Conservation (phyloP, 129 eudicot species). For the Smallanthus sonchifolius region DNA sequence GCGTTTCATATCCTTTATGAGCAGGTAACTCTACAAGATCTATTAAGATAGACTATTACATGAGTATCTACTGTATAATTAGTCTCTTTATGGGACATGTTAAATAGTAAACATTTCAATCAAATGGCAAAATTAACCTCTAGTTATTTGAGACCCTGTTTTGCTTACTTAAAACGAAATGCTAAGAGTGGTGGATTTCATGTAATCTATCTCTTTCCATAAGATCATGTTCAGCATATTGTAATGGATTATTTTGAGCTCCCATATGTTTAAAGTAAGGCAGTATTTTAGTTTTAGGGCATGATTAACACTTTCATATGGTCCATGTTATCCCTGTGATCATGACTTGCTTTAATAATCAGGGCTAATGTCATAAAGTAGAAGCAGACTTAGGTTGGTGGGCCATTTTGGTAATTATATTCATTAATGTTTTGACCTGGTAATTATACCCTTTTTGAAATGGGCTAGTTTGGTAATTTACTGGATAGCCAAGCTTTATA, state of each 20-base stretch:
- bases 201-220: not conserved
- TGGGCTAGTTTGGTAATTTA: not conserved
- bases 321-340: not conserved
- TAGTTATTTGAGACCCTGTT: not conserved
- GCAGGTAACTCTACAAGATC: slow-evolving; percentile 53
- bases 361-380: not conserved
- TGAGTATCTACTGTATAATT: not conserved
- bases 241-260: not conserved
- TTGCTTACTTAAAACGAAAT: not conserved
- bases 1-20: slow-evolving; percentile 92
- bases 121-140: not conserved
- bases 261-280: not conserved
- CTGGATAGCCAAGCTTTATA: not conserved
- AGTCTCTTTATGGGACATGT: not conserved
- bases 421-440: not conserved
- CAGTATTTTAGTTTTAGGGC: not conserved
- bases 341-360: not conserved
- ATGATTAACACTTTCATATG: slow-evolving; percentile 9
- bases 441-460: not conserved
- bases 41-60: slow-evolving; percentile 1
- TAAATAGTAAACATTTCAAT: not conserved
- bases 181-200: not conserved
- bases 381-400: not conserved
- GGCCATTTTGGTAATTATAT: not conserved
- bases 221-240: not conserved